Conservation (phyloP, 1,284 basidiomycete species). For the Malassezia psittaci region DNA sequence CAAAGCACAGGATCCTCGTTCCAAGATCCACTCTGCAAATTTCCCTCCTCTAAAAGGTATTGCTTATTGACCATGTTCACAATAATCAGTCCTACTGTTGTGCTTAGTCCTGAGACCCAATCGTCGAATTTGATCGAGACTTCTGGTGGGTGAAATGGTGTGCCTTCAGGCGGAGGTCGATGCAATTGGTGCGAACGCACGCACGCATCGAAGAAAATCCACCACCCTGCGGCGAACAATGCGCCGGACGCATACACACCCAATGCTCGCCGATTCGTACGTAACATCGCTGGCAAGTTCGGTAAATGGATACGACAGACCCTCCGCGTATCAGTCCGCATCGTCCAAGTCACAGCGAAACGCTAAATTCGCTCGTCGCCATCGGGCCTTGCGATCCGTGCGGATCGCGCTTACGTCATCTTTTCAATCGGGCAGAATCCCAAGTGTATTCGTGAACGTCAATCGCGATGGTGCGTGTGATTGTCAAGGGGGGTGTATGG, state of each 20-base stretch:
- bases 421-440: not conserved
- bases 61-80: conserved; percentile 93
- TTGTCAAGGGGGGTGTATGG: conserved; percentile 48
- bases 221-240: conserved; percentile 82
- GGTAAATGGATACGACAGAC: conserved; percentile 58
- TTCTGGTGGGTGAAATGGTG: conserved; percentile 59
- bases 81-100: conserved; percentile 83
- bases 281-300: conserved; percentile 42
- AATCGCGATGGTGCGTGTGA: conserved; percentile 38
- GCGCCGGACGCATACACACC: conserved; percentile 86
- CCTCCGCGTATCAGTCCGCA: conserved; percentile 61
- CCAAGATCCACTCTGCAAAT: conserved; percentile 18
- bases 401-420: not conserved
- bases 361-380: too few relatives aligned
- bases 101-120: conserved; percentile 89
- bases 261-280: conserved; percentile 60
- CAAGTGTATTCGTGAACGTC: not conserved
- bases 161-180: conserved; percentile 61
- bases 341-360: not conserved
- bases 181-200: conserved; percentile 61
- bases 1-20: conserved; percentile 60
- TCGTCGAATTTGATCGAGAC: conserved; percentile 75
- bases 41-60: conserved; percentile 59
- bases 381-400: not conserved
- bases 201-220: conserved; percentile 89